These are phyloP conservation scores for Ceratobasidium sp. DNA, from an alignment of 1,284 basidiomycete species.

Conservation along the genomic window DNA sequence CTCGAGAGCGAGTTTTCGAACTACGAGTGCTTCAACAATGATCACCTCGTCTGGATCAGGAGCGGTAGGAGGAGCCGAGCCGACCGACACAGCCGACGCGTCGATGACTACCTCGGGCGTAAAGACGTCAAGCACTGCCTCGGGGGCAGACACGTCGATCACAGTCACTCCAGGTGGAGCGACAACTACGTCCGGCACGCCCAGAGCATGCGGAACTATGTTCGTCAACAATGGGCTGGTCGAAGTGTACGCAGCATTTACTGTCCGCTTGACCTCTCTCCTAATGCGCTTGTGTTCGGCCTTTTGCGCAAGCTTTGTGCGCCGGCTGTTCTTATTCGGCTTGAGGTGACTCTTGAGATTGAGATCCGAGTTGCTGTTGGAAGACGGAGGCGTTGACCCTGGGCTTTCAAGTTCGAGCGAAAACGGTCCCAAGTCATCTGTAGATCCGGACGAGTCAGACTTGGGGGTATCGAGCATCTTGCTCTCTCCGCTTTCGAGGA, in stretches of 20 bases:
- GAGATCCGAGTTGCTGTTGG: not conserved
- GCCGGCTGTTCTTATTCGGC: slow-evolving; percentile 6
- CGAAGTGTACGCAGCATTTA: slow-evolving; percentile 12
- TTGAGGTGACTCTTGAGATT: not conserved
- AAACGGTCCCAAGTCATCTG: slow-evolving; percentile 30
- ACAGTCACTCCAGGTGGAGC: not conserved
- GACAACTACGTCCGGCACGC: slow-evolving; percentile 1
- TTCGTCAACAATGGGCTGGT: not conserved
- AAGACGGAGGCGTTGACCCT: not conserved
- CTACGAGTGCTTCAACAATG: slow-evolving; percentile 78
- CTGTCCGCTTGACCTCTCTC: slow-evolving; percentile 7
- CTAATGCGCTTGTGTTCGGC: slow-evolving; percentile 28
- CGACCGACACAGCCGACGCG: not conserved
- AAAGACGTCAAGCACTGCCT: not conserved
- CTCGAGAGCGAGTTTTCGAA: slow-evolving; percentile 72
- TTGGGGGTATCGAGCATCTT: not conserved
- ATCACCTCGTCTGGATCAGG: slow-evolving; percentile 38
- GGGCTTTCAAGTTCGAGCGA: slow-evolving; percentile 36
- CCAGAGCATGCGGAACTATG: not conserved
- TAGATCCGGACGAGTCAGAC: not conserved
- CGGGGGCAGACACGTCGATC: not conserved
- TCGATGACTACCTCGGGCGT: not conserved
- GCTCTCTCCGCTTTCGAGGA: not conserved
- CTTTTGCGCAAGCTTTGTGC: slow-evolving; percentile 9
- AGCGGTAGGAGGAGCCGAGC: not conserved